Evolutionary conservation across 2,329 filamentous ascomycete genomes (phyloP).

Genomic region (Aspergillus sp.): DNA sequence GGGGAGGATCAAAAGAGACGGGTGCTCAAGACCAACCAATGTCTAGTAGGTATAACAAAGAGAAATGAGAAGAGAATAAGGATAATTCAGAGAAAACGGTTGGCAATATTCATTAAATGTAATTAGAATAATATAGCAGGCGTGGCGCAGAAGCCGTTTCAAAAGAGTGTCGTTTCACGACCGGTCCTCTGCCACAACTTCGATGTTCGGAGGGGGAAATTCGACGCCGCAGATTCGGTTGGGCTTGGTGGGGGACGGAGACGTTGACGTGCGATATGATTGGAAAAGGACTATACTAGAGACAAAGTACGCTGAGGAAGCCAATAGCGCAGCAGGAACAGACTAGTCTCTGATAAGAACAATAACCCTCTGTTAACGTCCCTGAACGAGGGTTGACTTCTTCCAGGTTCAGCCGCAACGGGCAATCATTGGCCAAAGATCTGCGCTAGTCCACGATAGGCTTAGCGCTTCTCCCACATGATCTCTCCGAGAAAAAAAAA

Average conservation of each 20-base stretch:
- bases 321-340: background rate
- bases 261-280: too few relatives aligned
- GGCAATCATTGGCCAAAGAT: conserved; percentile 13
- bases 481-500: conserved; percentile 23
- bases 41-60: conserved; percentile 1
- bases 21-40: conserved; percentile 12
- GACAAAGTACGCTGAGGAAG: too few relatives aligned
- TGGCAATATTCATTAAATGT: conserved; percentile 13
- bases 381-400: background rate
- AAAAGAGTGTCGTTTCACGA: background rate
- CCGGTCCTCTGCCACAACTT: background rate
- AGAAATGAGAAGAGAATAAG: conserved; percentile 1
- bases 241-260: background rate
- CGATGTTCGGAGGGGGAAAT: background rate
- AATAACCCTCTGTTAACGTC: too few relatives aligned
- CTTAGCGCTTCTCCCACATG: conserved; percentile 17
- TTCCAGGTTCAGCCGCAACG: background rate
- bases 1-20: conserved; percentile 1
- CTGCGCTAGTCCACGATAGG: conserved; percentile 28
- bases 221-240: background rate
- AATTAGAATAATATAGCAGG: background rate
- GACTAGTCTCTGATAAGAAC: background rate
- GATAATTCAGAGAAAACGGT: conserved; percentile 5
- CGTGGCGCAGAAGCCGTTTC: background rate
- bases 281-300: too few relatives aligned